Base-by-base conservation (phyloP, 129 eudicot genomes). In the Logfia minima region DNA sequence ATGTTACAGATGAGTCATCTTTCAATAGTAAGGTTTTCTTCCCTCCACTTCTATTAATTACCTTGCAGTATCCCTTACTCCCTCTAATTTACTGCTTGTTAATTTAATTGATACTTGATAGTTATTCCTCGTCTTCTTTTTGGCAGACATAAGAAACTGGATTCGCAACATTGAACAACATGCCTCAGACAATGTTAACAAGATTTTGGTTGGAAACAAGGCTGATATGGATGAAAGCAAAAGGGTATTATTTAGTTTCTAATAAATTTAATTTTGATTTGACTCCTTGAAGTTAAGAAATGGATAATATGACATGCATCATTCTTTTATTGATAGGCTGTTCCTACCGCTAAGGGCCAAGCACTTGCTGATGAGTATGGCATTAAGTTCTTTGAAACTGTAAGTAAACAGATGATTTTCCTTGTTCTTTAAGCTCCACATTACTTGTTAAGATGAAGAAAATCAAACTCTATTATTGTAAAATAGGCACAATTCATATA, bases 1-100 rank as follows among this genome's bases (percentile, higher is more conserved):
- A 91, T 77, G 97, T 91, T 56, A 91, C 97, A 5, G 97, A 91
- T 32, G 97, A 91, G 73, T 86, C 97, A 77, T 91, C 97, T 74
- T 91, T 91, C 71, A 88, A 91, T 80, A 91, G 97, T 92, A 90
- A 92, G 88, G 84, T 81, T 80, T 81, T 76, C 78, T 67, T 79
- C 66, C 66, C 71, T 53, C 37, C 63, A 16, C n/a, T 37, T 58
- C 53, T 8, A 9, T 60, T 34, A 48, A 24, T 64, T 31, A 26
- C 37, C 5, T 19, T 17, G 53, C 51, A 23, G 67, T 59, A 10
- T 74, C 71, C 71, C 7, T 13, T 29, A 14, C 35, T 70, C 6
- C 4, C 28, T 5, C 56, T 13, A 24, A 2, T 58, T 64, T 6
- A 19, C 51, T 76, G 59, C 19, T 21, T 48, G 55, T 55, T 68